Base-by-base conservation (phyloP, 2,329 filamentous ascomycete genomes). In the Cladosporium colombiae region DNA sequence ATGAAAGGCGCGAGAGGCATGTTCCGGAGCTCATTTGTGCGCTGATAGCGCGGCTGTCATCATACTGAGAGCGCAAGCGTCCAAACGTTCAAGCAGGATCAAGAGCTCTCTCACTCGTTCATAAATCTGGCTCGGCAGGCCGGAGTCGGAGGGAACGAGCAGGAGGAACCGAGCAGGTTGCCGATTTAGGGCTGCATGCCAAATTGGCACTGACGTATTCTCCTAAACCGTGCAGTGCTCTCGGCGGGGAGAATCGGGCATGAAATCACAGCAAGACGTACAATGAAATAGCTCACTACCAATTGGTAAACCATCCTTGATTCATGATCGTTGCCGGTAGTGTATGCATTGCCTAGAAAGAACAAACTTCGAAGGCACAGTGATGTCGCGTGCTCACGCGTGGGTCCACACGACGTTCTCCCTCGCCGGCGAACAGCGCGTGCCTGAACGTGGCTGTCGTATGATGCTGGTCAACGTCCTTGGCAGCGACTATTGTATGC, bases 111-210 rank as follows among this genome's bases (percentile, higher is more conserved):
- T 46, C 40, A 46, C 40, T 33, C 49, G 49, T 52, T 55, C 52
- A 55, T 29, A 55, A 55, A 33, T 55, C 8, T 29, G 16, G 49
- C 27, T 31, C 52, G 52, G 50, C 25, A 29, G 8, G 40, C n/a
- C 40, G 40, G n/a, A 21, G n/a, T 46, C 40, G 40, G 40, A 46
- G 40, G 49, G 49, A 31, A 53, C 18, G n/a, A 53, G 50, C 50
- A 31, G 27, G 29, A 53, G 50, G 27, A 53, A 53, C n/a, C 55
- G 33, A 57, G 13, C 31, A 57, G 55, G n/a, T 57, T 57, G 55
- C 56, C 56, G 56, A 21, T 46, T 59, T 59, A 59, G 56, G 56
- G 56, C 56, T 59, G 56, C 21, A 59, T 59, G 33, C 31, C 31
- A 40, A 57, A 59, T 59, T 44, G 35, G 35, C 33, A 37, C 35